Conservation (phyloP, 768 basidiomycete species). For the Astraeus odoratus region DNA sequence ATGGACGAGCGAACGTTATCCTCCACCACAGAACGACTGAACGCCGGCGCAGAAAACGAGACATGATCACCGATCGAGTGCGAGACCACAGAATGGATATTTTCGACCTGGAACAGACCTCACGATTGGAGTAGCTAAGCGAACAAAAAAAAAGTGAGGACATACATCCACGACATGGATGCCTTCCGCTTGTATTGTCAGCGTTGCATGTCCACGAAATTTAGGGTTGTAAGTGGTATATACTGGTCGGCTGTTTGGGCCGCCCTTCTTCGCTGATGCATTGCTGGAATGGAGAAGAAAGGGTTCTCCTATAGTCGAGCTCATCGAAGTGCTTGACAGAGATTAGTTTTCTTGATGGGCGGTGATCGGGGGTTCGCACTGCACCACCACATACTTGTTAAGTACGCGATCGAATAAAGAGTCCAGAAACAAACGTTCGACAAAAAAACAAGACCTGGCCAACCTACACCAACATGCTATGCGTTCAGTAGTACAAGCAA, state of each 20-base stretch:
- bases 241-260: constrained; percentile 5
- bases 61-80: constrained; percentile 66
- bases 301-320: constrained; percentile 26
- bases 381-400: no score
- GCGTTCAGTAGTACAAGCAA: not conserved
- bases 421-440: no score
- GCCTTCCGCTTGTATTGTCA: constrained; percentile 68
- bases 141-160: constrained; percentile 6
- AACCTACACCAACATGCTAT: not conserved
- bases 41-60: constrained; percentile 51
- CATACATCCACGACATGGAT: constrained; percentile 69
- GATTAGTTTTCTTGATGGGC: constrained; percentile 9
- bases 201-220: constrained; percentile 53
- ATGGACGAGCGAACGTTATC: constrained; percentile 32
- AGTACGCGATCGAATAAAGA: no score
- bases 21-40: constrained; percentile 33
- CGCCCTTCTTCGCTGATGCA: constrained; percentile 7
- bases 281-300: constrained; percentile 24
- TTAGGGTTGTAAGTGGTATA: constrained; percentile 13
- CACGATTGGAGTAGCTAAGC: not conserved
- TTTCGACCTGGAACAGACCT: constrained; percentile 42
- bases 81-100: constrained; percentile 59
- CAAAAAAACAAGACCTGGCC: not conserved
- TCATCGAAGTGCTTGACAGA: constrained; percentile 14
- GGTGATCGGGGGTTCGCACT: constrained; percentile 13